These are phyloP conservation scores for Phyllosticta capitalensis DNA, from an alignment of 2,329 filamentous ascomycete genomes.

Conservation along the genomic window DNA sequence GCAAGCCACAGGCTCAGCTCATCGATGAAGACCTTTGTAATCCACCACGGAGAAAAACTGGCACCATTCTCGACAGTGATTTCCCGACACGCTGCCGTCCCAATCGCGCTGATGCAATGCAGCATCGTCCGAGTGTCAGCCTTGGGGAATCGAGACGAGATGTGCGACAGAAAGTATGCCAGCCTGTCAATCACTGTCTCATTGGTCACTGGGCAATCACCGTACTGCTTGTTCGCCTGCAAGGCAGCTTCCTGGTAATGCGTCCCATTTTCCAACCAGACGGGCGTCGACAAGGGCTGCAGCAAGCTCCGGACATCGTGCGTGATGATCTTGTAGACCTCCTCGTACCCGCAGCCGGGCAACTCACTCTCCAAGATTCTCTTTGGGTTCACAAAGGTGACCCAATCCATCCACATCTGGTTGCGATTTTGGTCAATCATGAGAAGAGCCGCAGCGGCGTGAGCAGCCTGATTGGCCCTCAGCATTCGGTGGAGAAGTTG, in stretches of 20 bases:
- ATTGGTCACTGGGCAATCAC: conserved; percentile 12
- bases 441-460: conserved; percentile 87
- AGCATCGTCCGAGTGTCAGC: conserved; percentile 64
- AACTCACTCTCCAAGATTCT: conserved; percentile 48
- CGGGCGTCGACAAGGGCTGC: conserved; percentile 56
- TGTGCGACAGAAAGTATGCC: conserved; percentile 59
- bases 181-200: conserved; percentile 64
- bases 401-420: conserved; percentile 93
- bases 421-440: conserved; percentile 82
- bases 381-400: conserved; percentile 50
- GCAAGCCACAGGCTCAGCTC: conserved; percentile 89
- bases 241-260: conserved; percentile 22
- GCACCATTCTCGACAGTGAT: conserved; percentile 68
- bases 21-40: conserved; percentile 90
- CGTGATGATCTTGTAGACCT: conserved; percentile 46
- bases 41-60: conserved; percentile 88
- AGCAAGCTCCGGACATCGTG: conserved; percentile 60
- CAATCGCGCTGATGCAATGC: conserved; percentile 65
- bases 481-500: conserved; percentile 78
- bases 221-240: conserved; percentile 7
- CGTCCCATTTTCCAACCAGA: conserved; percentile 53
- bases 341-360: conserved; percentile 44
- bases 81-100: conserved; percentile 69
- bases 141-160: conserved; percentile 64
- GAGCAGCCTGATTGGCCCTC: conserved; percentile 84